Percentiles rank a stretch among this genome's conserved stretches.
Evolutionary conservation across 208 protist genomes (phyloP).

Genomic region (Willaertia magna): DNA sequence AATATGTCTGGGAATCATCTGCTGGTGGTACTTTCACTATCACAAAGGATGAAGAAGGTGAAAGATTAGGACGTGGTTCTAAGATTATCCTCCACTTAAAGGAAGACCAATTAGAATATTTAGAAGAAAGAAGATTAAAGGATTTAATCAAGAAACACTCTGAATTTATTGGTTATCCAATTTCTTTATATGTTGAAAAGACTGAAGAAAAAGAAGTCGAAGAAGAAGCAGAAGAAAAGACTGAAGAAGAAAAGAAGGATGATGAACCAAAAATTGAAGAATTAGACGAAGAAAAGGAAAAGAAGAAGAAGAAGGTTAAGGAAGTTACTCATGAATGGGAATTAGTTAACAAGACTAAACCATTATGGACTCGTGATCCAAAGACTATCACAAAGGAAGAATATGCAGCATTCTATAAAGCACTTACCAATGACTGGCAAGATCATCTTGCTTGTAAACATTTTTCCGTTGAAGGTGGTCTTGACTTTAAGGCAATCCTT

Average conservation of each 20-base stretch:
- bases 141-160: conserved; percentile 97
- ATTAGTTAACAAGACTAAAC: conserved; percentile 94
- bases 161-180: conserved; percentile 97
- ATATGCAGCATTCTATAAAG: conserved; percentile 97
- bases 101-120: conserved; percentile 88
- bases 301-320: conserved; percentile 58
- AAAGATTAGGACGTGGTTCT: conserved; percentile 83
- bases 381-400: conserved; percentile 92
- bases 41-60: conserved; percentile 43
- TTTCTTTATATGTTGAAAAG: conserved; percentile 81
- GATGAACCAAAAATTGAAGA: conserved; percentile 67
- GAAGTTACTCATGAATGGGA: conserved; percentile 72
- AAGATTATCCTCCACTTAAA: conserved; percentile 90
- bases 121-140: conserved; percentile 84
- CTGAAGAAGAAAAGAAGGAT: conserved; percentile 57
- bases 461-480: conserved; percentile 90
- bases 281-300: conserved; percentile 60
- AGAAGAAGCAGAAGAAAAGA: conserved; percentile 71
- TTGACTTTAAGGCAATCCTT: conserved; percentile 89
- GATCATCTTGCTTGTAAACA: conserved; percentile 90
- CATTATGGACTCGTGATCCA: conserved; percentile 90
- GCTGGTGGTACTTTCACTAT: conserved; percentile 95
- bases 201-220: conserved; percentile 81
- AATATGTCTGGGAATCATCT: conserved; percentile 91
- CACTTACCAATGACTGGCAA: conserved; percentile 90